A percentile compares a stretch with the other conserved stretches of the same genome.
Evolutionary conservation across 169 alveolate genomes (phyloP).

Genomic region (Plasmodium fragile): DNA sequence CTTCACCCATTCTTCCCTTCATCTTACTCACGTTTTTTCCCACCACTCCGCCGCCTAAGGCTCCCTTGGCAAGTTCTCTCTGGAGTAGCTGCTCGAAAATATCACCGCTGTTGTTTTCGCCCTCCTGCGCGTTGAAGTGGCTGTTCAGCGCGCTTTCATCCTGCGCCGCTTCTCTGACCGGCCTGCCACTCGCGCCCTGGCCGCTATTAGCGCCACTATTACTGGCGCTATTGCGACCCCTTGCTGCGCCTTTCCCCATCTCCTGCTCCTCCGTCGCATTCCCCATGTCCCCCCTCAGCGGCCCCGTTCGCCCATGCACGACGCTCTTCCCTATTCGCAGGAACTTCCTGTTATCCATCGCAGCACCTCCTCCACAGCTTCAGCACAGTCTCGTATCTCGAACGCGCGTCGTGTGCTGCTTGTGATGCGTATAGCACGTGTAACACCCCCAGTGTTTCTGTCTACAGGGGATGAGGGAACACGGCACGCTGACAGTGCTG

Average conservation of each 20-base stretch:
- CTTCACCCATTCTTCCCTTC: neutral
- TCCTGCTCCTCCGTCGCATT: conserved; percentile 22
- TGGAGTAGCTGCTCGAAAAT: conserved; percentile 70
- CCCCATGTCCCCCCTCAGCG: conserved; percentile 52
- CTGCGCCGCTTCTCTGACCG: neutral
- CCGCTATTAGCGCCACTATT: neutral
- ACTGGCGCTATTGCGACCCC: neutral
- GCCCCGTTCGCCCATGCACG: conserved; percentile 78
- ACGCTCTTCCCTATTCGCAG: conserved; percentile 68
- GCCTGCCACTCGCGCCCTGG: neutral
- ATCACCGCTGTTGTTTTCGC: conserved; percentile 48
- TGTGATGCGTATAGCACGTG: neutral
- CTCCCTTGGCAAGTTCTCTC: conserved; percentile 74
- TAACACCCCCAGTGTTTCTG: neutral
- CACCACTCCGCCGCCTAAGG: conserved; percentile 74
- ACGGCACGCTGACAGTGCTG: neutral
- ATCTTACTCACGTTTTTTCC: conserved; percentile 34
- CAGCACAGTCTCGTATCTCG: neutral
- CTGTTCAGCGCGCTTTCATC: conserved; percentile 25
- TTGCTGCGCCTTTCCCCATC: neutral
- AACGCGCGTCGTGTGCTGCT: neutral
- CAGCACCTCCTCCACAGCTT: neutral
- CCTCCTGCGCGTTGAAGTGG: conserved; percentile 20
- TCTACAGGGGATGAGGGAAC: neutral
- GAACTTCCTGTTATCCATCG: conserved; percentile 40